Evolutionary conservation across 2,329 filamentous ascomycete species (phyloP), one percentile per base, ranked within the genome.

Genomic region (Penicillium sclerotigenum): DNA sequence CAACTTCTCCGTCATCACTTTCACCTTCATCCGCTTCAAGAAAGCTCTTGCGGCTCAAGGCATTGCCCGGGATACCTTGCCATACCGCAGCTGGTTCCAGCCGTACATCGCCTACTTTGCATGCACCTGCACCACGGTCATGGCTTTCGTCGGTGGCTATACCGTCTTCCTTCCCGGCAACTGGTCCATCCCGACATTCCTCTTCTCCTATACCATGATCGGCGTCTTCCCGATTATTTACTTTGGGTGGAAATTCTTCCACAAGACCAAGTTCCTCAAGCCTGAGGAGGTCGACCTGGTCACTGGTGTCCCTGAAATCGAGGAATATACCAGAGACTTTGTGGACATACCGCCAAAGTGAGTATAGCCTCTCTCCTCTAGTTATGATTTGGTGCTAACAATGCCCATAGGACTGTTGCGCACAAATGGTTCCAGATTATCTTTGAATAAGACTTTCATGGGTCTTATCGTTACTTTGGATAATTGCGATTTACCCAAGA

Each of bases 201-300:
- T 93, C 28, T 90, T 91, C 71, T 88, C 85, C 72, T 92, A 92
- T 71, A 84, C 86, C 47, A 90, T 90, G 80, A 82, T 92, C 48
- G 82, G 81, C 5, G 74, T 91, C 2, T 90, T 89, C 67, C 88
- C 88, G 0, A 61, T 86, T 0, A 74, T 93, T 2, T 92, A 83
- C 68, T 40, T 87, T 3, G 83, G 82, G 6, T 93, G 88, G 86
- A 94, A 93, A 71, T 29, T 89, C 7, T 63, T 85, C 55, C 85
- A 88, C 70, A 82, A 79, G 67, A 89, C 87, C 0, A 83, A 79
- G 51, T 80, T 82, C 56, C 68, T 79, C 49, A 80, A 77, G 55
- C 77, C 84, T 0, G 73, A 81, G 14, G 82, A 89, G 50, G 81
- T 86, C 1, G 87, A 91, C 68, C 71, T 90, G 26, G 69, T 79